Evolutionary conservation across 2,329 filamentous ascomycete species (phyloP), one percentile per base, ranked within the genome.

Genomic region (Lasiodiplodia citricola): DNA sequence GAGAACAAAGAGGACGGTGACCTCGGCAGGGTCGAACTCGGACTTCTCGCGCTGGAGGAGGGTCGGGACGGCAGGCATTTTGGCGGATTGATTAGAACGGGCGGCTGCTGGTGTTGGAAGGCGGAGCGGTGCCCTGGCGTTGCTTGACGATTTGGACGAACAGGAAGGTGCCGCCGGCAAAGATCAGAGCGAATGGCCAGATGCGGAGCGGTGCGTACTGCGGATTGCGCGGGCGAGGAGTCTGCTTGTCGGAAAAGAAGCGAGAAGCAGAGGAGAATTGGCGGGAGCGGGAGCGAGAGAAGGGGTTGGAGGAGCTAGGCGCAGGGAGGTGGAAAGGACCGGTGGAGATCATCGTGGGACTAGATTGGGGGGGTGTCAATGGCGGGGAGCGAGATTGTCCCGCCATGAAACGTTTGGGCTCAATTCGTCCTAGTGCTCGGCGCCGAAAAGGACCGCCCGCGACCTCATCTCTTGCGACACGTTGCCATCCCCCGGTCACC

Each of bases 1-100:
- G 70, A 99, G 93, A 71, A 98, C 93, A 84, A 97, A 98, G 80
- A 99, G 84, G 69, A 98, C 94, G n/a, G 93, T 96, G 38, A 96
- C 92, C 70, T 94, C 86, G 68, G 88, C 77, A 62, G 91, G 83
- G 69, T 88, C 90, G 87, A 97, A 97, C 76, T 89, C 88, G 4
- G 94, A 91, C 66, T 84, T 82, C 55, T 80, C 78, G 79, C 90
- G 75, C 76, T 51, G 37, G 23, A 44, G 35, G 75, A 79, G 80
- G 74, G 76, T 79, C 74, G 47, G 41, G 31, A 64, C 44, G 57
- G 65, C 44, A 51, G 65, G 47, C 65, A 67, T 67, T 18, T 56
- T 63, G 38, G 44, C 55, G 28, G 31, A 31, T 14, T 38, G 47
- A 66, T 44, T 44, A 31, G 60, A 54, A 38, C 54, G 67, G 51